Evolutionary conservation across 2,329 filamentous ascomycete genomes (phyloP).

Genomic region (Rutstroemia sp.): DNA sequence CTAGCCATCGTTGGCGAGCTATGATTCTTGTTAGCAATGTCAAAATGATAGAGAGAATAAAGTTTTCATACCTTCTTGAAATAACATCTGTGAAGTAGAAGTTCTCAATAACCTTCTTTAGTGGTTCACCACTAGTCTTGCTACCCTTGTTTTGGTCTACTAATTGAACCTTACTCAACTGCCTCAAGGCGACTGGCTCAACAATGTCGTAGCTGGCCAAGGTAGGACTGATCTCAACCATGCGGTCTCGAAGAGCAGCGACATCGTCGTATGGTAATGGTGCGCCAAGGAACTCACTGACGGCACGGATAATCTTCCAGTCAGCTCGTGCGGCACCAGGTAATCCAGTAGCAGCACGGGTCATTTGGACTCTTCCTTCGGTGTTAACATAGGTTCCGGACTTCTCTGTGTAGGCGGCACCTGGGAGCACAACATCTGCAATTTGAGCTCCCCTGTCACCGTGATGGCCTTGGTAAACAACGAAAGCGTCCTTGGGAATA

Average conservation of each 20-base stretch:
- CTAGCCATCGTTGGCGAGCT: conserved; percentile 98
- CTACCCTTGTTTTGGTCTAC: conserved; percentile 93
- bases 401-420: conserved; percentile 96
- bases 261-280: conserved; percentile 92
- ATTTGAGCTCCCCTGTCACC: conserved; percentile 89
- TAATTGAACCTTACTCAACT: conserved; percentile 86
- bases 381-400: conserved; percentile 95
- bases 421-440: conserved; percentile 88
- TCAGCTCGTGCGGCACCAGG: conserved; percentile 88
- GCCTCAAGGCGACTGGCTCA: conserved; percentile 67
- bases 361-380: conserved; percentile 92
- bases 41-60: not conserved
- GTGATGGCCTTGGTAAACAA: conserved; percentile 97
- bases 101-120: conserved; percentile 85
- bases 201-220: conserved; percentile 86
- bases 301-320: conserved; percentile 97
- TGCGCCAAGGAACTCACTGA: conserved; percentile 80
- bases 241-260: conserved; percentile 79
- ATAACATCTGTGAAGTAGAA: conserved; percentile 99
- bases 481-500: conserved; percentile 91
- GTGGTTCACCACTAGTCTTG: conserved; percentile 60
- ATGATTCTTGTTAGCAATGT: conserved; percentile 7
- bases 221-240: conserved; percentile 89
- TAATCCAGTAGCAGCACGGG: conserved; percentile 78
- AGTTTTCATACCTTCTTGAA: conserved; percentile 70